phyloP scores from a whole-genome alignment of 306 rosid species.

The Parietaria judaica region DNA sequence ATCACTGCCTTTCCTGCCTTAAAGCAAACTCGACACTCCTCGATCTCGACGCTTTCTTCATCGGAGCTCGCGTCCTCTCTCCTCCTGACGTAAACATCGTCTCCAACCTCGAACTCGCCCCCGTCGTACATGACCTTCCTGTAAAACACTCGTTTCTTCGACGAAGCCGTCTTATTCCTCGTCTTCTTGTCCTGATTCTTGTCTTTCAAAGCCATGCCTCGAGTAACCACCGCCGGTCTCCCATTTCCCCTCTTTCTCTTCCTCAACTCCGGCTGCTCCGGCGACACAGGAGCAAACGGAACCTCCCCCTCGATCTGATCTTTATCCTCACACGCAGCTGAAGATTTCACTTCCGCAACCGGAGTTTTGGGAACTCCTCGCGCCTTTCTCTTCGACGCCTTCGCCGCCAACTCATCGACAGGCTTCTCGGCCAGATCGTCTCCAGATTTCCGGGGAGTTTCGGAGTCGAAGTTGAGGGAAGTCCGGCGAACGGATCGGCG shows the following conservation, averaged over 20 bases:
- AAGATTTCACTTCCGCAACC: slow-evolving; percentile 1
- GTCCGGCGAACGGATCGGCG: slow-evolving; percentile 52
- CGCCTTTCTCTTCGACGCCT: background rate
- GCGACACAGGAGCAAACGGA: slow-evolving; percentile 39
- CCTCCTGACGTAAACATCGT: slow-evolving; percentile 72
- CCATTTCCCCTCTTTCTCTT: slow-evolving; percentile 43
- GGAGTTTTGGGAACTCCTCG: slow-evolving; percentile 3
- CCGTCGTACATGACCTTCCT: slow-evolving; percentile 75
- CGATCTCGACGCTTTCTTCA: slow-evolving; percentile 53
- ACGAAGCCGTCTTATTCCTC: slow-evolving; percentile 5
- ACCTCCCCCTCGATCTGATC: slow-evolving; percentile 7
- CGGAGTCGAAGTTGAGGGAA: slow-evolving; percentile 19
- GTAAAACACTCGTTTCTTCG: slow-evolving; percentile 40
- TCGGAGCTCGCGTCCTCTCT: slow-evolving; percentile 66
- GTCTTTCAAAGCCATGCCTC: slow-evolving; percentile 31
- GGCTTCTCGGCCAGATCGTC: background rate
- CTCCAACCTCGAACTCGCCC: slow-evolving; percentile 69
- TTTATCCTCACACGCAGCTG: slow-evolving; percentile 16
- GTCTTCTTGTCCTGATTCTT: slow-evolving; percentile 15
- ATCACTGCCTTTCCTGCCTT: slow-evolving; percentile 41
- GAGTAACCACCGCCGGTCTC: slow-evolving; percentile 34
- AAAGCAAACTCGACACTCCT: slow-evolving; percentile 77
- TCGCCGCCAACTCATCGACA: slow-evolving; percentile 1
- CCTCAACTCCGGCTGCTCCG: slow-evolving; percentile 38
- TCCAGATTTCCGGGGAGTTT: slow-evolving; percentile 5